Base-by-base conservation (phyloP, 1,139 yeast genomes). In the Pichia sp. region DNA sequence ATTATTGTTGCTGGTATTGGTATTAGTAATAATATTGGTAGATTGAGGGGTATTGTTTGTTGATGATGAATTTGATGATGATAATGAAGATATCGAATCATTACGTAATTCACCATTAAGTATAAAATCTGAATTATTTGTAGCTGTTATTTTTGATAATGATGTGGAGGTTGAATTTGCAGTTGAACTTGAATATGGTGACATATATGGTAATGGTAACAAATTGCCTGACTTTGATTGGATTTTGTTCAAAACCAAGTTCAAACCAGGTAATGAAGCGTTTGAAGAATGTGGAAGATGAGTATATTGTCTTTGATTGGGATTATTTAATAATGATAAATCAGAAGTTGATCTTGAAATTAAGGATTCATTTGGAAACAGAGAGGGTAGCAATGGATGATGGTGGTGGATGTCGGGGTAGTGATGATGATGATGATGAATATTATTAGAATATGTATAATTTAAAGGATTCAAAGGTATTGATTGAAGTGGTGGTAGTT, bases 191-290 rank as follows among this genome's bases (percentile, higher is more conserved):
- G 43, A 16, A 14, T 30, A 10, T 27, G 43, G 18, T 14, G 42
- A 39, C 14, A 10, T 18, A 22, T 4, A 14, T 10, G 42, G 57
- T 19, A 55, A 42, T 0, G 58, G 56, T 7, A 54, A 27, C 18
- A 48, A 10, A 39, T 7, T 39, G 5, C 9, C 41, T 36, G 52
- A 55, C 19, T 42, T 46, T 13, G 44, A 38, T 42, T 57, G 58
- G 25, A 57, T 57, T 42, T 41, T 52, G n/a, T 30, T 47, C 18
- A 58, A 43, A 10, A 58, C 52, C 1, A 53, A 39, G 31, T 50
- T 51, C 25, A 58, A 42, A 41, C 53, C 56, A 18, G 60, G 60
- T 14, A 58, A 45, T 31, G 51, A 44, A 16, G 41, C 25, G 10
- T 25, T 19, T 18, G 41, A 36, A 10, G 41, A 19, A 18, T 19